Evolutionary conservation across 1,284 basidiomycete species (phyloP).

Genomic region (Pholiota adiposa): DNA sequence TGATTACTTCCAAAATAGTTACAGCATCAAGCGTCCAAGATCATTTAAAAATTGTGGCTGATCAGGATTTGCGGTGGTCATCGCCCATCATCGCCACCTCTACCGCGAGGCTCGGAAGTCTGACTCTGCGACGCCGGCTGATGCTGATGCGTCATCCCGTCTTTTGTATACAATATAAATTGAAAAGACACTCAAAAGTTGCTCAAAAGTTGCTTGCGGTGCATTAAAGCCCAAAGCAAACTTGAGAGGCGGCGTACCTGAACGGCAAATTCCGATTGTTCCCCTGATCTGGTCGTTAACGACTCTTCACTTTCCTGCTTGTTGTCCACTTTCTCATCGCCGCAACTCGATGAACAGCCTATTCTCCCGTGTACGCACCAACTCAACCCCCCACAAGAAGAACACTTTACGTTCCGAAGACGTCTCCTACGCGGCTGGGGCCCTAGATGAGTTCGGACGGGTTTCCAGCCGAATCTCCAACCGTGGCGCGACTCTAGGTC

Average conservation of each 20-base stretch:
- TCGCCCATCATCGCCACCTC: not conserved
- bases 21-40: not conserved
- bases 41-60: not conserved
- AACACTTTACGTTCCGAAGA: slow-evolving; percentile 25
- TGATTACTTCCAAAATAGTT: not conserved
- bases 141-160: not conserved
- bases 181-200: not conserved
- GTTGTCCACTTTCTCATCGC: slow-evolving; percentile 35
- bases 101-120: slow-evolving; percentile 4
- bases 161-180: not conserved
- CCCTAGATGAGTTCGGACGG: slow-evolving; percentile 70
- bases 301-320: slow-evolving; percentile 19
- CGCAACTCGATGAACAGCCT: slow-evolving; percentile 43
- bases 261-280: slow-evolving; percentile 25
- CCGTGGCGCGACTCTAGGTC: slow-evolving; percentile 32
- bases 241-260: slow-evolving; percentile 14
- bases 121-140: not conserved
- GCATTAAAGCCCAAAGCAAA: no score
- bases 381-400: slow-evolving; percentile 39
- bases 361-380: slow-evolving; percentile 45
- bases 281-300: slow-evolving; percentile 24
- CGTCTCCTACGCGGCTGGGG: slow-evolving; percentile 22
- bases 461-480: slow-evolving; percentile 50
- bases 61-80: not conserved
- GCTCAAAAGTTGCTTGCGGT: not conserved